Conservation (phyloP, 225 moss, liverwort and hornwort genomes). For the Physcomitrium patens region DNA sequence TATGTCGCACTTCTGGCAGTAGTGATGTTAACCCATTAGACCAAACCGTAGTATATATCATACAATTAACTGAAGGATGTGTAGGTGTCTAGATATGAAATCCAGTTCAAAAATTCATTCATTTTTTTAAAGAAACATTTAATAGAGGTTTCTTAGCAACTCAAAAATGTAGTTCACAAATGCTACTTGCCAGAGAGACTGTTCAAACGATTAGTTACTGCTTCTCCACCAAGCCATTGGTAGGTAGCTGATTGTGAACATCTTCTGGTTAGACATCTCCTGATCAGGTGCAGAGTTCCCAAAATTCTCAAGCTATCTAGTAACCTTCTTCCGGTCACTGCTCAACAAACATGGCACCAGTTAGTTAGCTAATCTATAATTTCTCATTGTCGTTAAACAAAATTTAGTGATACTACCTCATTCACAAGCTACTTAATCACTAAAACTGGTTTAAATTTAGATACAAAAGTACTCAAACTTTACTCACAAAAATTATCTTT, state of each 20-base stretch:
- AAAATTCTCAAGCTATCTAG: constrained; percentile 73
- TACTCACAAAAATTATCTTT: constrained; percentile 61
- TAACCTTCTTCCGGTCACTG: constrained; percentile 74
- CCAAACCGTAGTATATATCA: background rate
- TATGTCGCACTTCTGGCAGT: constrained; percentile 20
- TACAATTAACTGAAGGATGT: too few relatives aligned
- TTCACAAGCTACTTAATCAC: background rate
- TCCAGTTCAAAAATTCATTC: too few relatives aligned
- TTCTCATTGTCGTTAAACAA: background rate
- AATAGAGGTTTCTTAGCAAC: too few relatives aligned
- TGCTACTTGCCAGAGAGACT: constrained; percentile 51
- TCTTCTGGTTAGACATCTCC: constrained; percentile 44
- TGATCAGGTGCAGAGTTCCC: constrained; percentile 70
- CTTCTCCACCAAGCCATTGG: constrained; percentile 82
- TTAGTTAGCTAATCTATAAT: constrained; percentile 18
- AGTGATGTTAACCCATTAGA: background rate
- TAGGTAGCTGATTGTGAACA: constrained; percentile 53
- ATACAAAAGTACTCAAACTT: background rate
- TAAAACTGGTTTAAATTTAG: background rate
- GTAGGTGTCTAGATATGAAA: too few relatives aligned
- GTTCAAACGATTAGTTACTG: constrained; percentile 65
- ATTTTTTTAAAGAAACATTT: background rate
- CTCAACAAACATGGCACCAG: constrained; percentile 15
- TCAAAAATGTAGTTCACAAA: background rate
- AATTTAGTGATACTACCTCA: background rate